These are phyloP conservation scores for Suillus fuscotomentosus DNA, from an alignment of 768 basidiomycete genomes.

Conservation along the genomic window DNA sequence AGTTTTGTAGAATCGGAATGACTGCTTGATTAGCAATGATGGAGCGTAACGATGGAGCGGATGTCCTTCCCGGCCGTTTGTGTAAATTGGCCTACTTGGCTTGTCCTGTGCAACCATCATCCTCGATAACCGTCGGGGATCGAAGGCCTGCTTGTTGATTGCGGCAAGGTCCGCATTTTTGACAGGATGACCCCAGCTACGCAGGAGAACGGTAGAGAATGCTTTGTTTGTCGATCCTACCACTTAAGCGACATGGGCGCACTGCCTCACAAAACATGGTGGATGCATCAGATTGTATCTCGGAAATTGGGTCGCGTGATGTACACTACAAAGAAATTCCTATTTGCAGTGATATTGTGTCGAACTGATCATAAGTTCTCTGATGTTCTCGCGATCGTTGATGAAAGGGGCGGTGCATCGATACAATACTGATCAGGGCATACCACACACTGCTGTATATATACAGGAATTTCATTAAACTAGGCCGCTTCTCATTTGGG, in stretches of 20 bases:
- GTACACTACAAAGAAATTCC: not conserved
- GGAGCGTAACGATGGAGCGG: not conserved
- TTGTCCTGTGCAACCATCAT: conserved; percentile 6
- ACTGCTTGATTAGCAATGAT: conserved; percentile 1
- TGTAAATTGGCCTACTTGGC: not conserved
- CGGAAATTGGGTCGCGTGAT: not conserved
- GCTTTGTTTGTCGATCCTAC: not conserved
- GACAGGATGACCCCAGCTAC: not conserved
- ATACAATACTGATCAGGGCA: not conserved
- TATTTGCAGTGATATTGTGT: not conserved
- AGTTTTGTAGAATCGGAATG: not conserved
- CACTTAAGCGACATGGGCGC: not conserved
- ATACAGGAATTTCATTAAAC: conserved; percentile 1
- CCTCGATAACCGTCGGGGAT: not conserved
- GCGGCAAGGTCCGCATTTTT: not conserved
- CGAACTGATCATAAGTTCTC: not conserved
- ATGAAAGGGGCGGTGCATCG: conserved; percentile 3
- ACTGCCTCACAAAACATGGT: not conserved
- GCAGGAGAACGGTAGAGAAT: not conserved
- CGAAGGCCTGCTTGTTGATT: not conserved
- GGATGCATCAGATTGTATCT: not conserved
- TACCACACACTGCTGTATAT: not conserved
- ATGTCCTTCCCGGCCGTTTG: not conserved
- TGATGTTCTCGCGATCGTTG: conserved; percentile 6
- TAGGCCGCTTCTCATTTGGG: not conserved